phyloP scores from a whole-genome alignment of 805 yeast species.

The Wickerhamiella kazuoi region DNA sequence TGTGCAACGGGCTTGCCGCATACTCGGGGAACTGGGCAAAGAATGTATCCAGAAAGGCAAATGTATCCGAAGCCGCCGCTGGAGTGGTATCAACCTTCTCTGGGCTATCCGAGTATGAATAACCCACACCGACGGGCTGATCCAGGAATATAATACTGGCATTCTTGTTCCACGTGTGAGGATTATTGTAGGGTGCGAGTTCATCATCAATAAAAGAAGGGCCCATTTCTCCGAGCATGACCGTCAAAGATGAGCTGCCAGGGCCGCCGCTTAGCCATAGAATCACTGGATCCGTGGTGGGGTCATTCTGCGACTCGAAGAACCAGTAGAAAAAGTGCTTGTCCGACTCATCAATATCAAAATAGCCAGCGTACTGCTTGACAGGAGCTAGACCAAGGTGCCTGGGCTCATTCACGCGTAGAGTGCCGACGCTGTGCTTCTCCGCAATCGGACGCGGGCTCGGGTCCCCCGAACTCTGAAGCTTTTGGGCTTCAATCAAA shows the following conservation, averaged over 20 bases:
- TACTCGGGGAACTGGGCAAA: constrained; percentile 55
- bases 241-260: constrained; percentile 80
- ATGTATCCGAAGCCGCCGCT: constrained; percentile 72
- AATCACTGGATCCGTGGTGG: constrained; percentile 66
- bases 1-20: constrained; percentile 44
- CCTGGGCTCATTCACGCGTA: constrained; percentile 51
- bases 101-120: constrained; percentile 42
- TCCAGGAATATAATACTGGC: constrained; percentile 76
- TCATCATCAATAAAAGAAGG: constrained; percentile 51
- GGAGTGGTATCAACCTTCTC: constrained; percentile 55
- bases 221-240: constrained; percentile 72
- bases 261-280: constrained; percentile 87
- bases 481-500: too few relatives aligned
- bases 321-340: constrained; percentile 77
- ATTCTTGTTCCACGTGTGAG: constrained; percentile 67
- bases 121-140: constrained; percentile 79
- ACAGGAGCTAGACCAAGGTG: constrained; percentile 65
- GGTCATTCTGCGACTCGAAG: constrained; percentile 77
- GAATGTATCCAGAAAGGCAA: constrained; percentile 60
- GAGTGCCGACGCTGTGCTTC: too few relatives aligned
- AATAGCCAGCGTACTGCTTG: constrained; percentile 69
- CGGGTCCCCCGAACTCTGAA: too few relatives aligned
- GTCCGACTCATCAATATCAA: constrained; percentile 63
- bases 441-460: too few relatives aligned
- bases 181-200: constrained; percentile 48